phyloP scores from a whole-genome alignment of 148 eudicot genomes.

The Tetragonia tetragonoides region DNA sequence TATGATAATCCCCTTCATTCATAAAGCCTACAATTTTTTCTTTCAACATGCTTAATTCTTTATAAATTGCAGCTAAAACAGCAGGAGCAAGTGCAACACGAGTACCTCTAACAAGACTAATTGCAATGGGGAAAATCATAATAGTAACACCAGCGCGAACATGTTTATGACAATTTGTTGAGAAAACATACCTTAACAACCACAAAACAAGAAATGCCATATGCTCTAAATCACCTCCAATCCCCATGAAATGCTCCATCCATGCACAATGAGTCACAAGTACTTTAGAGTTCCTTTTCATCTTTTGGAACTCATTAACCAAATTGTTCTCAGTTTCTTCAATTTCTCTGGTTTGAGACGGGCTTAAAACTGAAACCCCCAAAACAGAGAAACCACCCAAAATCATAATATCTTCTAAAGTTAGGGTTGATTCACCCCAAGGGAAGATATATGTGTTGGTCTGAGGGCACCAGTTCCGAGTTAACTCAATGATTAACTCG shows the following conservation, averaged over 20 bases:
- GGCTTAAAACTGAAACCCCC: no score
- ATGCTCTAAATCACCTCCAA: constrained; percentile 20
- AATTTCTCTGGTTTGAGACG: no score
- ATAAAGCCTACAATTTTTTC: background rate
- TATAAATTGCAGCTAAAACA: constrained; percentile 29
- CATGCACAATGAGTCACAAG: background rate
- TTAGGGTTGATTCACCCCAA: constrained; percentile 30
- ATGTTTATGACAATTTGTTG: background rate
- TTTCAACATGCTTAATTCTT: constrained; percentile 17
- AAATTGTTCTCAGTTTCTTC: no score
- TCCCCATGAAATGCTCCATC: constrained; percentile 16
- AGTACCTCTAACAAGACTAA: constrained; percentile 23
- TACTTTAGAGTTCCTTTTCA: no score
- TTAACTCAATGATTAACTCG: constrained; percentile 17
- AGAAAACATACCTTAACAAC: constrained; percentile 24
- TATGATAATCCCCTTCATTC: background rate
- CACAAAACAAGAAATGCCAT: constrained; percentile 28
- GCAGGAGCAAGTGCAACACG: background rate
- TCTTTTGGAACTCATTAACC: no score
- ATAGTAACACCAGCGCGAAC: background rate
- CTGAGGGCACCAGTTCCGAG: constrained; percentile 21
- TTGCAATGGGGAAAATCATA: constrained; percentile 15
- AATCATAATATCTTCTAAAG: constrained; percentile 29
- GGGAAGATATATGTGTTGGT: constrained; percentile 7
- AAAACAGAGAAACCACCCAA: background rate